phyloP scores from a whole-genome alignment of 192 early-diverging fungal genomes.

The Piromyces finnis region DNA sequence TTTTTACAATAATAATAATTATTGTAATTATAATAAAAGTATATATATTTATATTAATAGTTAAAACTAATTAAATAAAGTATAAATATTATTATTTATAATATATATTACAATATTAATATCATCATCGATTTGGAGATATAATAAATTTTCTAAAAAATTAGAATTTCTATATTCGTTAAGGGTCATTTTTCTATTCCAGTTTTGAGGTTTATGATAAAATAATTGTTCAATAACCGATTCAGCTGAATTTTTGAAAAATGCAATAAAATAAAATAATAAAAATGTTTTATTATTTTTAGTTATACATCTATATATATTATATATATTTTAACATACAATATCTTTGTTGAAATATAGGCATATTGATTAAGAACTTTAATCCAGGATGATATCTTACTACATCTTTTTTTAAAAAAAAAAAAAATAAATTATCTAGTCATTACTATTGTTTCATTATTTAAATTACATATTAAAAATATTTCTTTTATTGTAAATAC shows the following conservation, averaged over 20 bases:
- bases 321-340: slow-evolving; percentile 17
- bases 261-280: too few species aligned
- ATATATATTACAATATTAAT: slow-evolving; percentile 49
- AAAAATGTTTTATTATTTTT: neutral
- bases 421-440: too few species aligned
- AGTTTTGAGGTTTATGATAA: slow-evolving; percentile 47
- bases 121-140: slow-evolving; percentile 53
- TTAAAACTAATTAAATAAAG: too few species aligned
- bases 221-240: slow-evolving; percentile 79
- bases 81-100: too few species aligned
- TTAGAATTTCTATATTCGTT: slow-evolving; percentile 49
- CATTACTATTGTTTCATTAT: too few species aligned
- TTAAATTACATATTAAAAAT: too few species aligned
- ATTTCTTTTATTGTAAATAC: too few species aligned
- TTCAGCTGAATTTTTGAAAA: slow-evolving; percentile 26
- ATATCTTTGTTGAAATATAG: slow-evolving; percentile 71
- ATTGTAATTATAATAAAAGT: too few species aligned
- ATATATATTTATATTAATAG: too few species aligned
- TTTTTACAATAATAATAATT: too few species aligned
- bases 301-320: neutral
- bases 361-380: slow-evolving; percentile 59
- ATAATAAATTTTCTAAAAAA: slow-evolving; percentile 38
- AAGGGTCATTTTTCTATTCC: slow-evolving; percentile 54
- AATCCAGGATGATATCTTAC: slow-evolving; percentile 71
- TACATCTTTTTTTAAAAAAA: slow-evolving; percentile 46